phyloP scores from a whole-genome alignment of 2,329 filamentous ascomycete species.

The Colletotrichum horii region DNA sequence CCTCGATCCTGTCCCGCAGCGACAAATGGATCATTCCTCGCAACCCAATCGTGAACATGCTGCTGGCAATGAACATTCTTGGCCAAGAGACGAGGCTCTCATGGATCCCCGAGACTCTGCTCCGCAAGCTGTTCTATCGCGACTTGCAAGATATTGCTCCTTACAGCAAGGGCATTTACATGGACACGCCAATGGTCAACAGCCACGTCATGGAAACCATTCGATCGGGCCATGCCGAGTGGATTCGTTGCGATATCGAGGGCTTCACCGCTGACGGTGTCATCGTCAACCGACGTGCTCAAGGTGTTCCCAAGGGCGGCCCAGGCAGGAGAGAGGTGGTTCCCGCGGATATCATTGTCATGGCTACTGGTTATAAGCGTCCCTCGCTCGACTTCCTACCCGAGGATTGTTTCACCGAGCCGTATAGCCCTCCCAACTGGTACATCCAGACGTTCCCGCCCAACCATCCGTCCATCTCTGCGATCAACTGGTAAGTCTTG shows the following conservation, averaged over 20 bases:
- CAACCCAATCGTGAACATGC: conserved; percentile 74
- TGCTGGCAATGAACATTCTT: conserved; percentile 80
- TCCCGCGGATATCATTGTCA: conserved; percentile 77
- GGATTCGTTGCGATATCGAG: conserved; percentile 82
- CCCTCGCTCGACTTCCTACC: conserved; percentile 78
- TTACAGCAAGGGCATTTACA: conserved; percentile 75
- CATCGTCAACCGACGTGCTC: conserved; percentile 71
- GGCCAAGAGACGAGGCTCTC: conserved; percentile 78
- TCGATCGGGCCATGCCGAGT: conserved; percentile 73
- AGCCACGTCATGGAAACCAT: conserved; percentile 80
- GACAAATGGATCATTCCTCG: conserved; percentile 91
- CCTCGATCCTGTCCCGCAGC: conserved; percentile 75
- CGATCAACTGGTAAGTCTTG: conserved; percentile 66
- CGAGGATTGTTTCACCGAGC: conserved; percentile 71
- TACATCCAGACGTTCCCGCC: conserved; percentile 88
- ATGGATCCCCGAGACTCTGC: conserved; percentile 77
- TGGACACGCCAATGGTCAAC: conserved; percentile 87
- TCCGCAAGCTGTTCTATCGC: conserved; percentile 82
- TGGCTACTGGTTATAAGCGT: conserved; percentile 83
- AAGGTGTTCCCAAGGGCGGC: conserved; percentile 77
- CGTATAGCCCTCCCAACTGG: conserved; percentile 84
- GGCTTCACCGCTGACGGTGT: conserved; percentile 69
- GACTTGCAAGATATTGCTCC: conserved; percentile 79
- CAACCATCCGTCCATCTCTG: conserved; percentile 72
- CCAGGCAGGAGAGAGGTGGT: conserved; percentile 72